Base-by-base conservation (phyloP, 2,329 filamentous ascomycete species). In the Tothia fuscella region DNA sequence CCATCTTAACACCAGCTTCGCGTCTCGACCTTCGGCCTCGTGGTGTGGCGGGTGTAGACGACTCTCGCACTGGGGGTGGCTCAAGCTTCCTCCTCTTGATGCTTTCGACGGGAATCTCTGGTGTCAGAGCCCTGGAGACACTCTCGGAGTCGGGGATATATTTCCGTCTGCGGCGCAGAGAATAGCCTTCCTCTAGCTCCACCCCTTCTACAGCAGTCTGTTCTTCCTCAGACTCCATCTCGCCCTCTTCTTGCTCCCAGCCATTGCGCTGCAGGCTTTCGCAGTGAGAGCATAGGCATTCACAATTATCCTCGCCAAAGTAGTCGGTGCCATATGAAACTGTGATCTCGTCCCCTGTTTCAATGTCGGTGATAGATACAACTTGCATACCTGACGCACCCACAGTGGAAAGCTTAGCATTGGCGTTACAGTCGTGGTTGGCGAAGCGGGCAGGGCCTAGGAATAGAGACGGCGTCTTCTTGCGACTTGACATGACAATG, bases 311-410 rank as follows among this genome's bases (percentile, higher is more conserved):
- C 33, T 86, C 80, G 2, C 91, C 91, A 63, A 98, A 98, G 59
- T 98, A 98, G 56, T 85, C 87, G 14, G 93, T 87, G 19, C 89
- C 87, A 54, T 98, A 98, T 0, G 82, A 89, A 0, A 98, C 91
- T 0, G 91, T 98, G 46, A 98, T 93, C 59, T 98, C 91, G 46
- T 98, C 88, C 3, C 88, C 91, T 1, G 82, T 68, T 9, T 81
- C 74, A 47, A 98, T 96, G 45, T 88, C 73, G 49, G 79, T 77
- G 25, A 78, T 76, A 3, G 91, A 86, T 38, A 93, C 76, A 43
- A 98, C 88, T 55, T 93, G 83, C 66, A 98, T 95, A 26, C 86
- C 86, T 44, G 88, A 79, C 43, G 80, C 76, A 34, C 87, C 85
- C 26, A 78, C 82, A 26, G 86, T 95, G 51, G 84, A 80, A 33